Base-by-base conservation (phyloP, 2,329 filamentous ascomycete species). In the Sporothrix sp. region DNA sequence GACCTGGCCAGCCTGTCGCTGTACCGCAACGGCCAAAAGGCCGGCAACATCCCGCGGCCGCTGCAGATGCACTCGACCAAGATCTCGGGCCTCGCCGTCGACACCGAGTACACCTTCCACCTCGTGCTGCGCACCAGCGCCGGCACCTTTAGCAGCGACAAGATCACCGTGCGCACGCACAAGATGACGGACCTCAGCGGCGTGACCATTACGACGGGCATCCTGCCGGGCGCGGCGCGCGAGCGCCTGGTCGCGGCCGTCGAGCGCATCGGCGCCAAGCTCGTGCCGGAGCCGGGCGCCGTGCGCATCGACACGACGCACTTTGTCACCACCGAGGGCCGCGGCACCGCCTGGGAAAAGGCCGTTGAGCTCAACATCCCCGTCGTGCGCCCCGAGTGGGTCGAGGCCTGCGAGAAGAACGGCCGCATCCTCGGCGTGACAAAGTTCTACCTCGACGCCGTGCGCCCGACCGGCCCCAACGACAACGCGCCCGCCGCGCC, bases 131-230 rank as follows among this genome's bases (percentile, higher is more conserved):
- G 87, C 61, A 98, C 93, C 7, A 90, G 82, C 50, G 93, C 93
- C 4, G 93, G 93, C 53, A 95, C 87, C 35, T 90, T 82, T 62
- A 78, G 78, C 54, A 93, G 85, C 64, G 87, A 95, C 58, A 87
- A 85, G 65, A 75, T 98, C 48, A 78, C 78, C 4, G 89, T 95
- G 52, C 82, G 85, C 62, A 98, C 93, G 40, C 93, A 98, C 72
- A 95, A 96, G 73, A 96, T 98, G 90, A 97, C 91, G 35, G 90
- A 98, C 66, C 74, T 98, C 47, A 90, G 85, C 58, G 93, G 93
- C 52, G 90, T 98, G 66, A 97, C 91, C 21, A 86, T 98, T 59
- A 95, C 91, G 2, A 84, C 89, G 0, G 93, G 93, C 46, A 78
- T 95, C 59, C 76, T 98, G 67, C 86, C 90, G 2, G 73, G 78